Percentiles rank a stretch among this genome's conserved stretches.
Conservation (phyloP, 2,329 filamentous ascomycete species). For the Pseudonectria foliicola region DNA sequence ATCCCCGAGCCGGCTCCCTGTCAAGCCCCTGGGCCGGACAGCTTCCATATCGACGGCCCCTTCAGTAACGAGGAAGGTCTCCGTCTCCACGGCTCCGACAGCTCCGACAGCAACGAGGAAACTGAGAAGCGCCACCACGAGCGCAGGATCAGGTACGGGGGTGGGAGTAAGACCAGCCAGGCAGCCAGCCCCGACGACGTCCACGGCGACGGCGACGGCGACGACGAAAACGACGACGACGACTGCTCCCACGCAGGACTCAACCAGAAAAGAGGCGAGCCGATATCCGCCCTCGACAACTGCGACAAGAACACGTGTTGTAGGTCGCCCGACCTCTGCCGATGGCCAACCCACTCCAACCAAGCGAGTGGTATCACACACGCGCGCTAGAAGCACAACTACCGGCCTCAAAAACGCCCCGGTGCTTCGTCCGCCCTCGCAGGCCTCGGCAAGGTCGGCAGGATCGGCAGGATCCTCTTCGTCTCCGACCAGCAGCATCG, state of each 20-base stretch:
- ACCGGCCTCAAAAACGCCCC: slow-evolving; percentile 21
- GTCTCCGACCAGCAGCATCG: slow-evolving; percentile 13
- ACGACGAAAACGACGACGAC: slow-evolving; percentile 6
- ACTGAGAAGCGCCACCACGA: slow-evolving; percentile 12
- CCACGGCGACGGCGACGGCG: slow-evolving; percentile 9
- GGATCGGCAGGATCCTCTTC: slow-evolving; percentile 9
- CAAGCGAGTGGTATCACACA: slow-evolving; percentile 19
- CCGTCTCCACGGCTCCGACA: no score
- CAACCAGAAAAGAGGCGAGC: slow-evolving; percentile 16
- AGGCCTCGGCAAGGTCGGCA: no score
- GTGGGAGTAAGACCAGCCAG: neutral
- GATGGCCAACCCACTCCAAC: slow-evolving; percentile 16
- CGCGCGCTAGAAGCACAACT: slow-evolving; percentile 27
- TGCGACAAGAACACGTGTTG: slow-evolving; percentile 21
- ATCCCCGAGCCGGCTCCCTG: slow-evolving; percentile 45
- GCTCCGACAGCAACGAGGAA: slow-evolving; percentile 11
- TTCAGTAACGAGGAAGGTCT: slow-evolving; percentile 10
- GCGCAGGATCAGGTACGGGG: neutral
- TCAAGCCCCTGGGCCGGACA: slow-evolving; percentile 35
- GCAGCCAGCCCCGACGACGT: no score
- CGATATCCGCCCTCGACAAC: slow-evolving; percentile 30
- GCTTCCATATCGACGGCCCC: slow-evolving; percentile 21
- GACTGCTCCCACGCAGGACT: slow-evolving; percentile 2
- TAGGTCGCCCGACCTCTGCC: slow-evolving; percentile 25
- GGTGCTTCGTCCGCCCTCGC: slow-evolving; percentile 25